phyloP scores from a whole-genome alignment of 371 early-diverging fungal species.

The Mycotypha africana region DNA sequence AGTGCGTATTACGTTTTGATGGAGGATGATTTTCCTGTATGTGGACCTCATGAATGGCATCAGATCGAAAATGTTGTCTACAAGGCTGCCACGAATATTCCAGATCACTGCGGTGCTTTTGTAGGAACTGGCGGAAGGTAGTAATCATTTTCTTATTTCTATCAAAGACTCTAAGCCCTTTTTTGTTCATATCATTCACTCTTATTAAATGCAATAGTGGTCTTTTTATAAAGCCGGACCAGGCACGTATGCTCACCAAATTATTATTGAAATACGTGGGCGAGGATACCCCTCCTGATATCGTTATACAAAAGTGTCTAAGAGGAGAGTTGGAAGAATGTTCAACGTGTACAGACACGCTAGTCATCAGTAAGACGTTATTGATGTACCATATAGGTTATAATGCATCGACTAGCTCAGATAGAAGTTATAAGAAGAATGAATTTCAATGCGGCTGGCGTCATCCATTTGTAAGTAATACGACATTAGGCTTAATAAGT shows the following conservation, averaged over 20 bases:
- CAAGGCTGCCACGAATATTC: conserved; percentile 34
- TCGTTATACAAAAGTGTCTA: conserved; percentile 53
- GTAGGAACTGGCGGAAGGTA: conserved; percentile 62
- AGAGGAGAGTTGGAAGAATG: conserved; percentile 47
- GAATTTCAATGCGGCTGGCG: conserved; percentile 66
- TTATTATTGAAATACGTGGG: conserved; percentile 29
- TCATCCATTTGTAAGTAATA: conserved; percentile 55
- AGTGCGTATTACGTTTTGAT: conserved; percentile 46
- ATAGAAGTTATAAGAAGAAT: conserved; percentile 46
- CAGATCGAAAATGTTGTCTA: conserved; percentile 50
- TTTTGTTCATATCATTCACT: too few relatives aligned
- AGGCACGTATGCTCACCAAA: conserved; percentile 35
- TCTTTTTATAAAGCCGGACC: conserved; percentile 44
- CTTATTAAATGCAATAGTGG: conserved; percentile 23
- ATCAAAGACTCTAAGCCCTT: too few relatives aligned
- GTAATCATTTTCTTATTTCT: too few relatives aligned
- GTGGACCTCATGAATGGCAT: conserved; percentile 46
- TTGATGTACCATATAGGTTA: conserved; percentile 59
- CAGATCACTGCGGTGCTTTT: conserved; percentile 56
- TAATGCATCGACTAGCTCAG: conserved; percentile 55
- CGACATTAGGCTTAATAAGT: too few relatives aligned
- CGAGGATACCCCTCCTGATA: conserved; percentile 49
- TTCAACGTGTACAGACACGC: conserved; percentile 20
- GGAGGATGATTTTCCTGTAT: conserved; percentile 63
- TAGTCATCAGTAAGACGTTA: conserved; percentile 50